Percentiles rank a stretch among this genome's conserved stretches.
These are phyloP conservation scores for Lasiosphaeria miniovina DNA, from an alignment of 495 filamentous ascomycete genomes.

Conservation along the genomic window DNA sequence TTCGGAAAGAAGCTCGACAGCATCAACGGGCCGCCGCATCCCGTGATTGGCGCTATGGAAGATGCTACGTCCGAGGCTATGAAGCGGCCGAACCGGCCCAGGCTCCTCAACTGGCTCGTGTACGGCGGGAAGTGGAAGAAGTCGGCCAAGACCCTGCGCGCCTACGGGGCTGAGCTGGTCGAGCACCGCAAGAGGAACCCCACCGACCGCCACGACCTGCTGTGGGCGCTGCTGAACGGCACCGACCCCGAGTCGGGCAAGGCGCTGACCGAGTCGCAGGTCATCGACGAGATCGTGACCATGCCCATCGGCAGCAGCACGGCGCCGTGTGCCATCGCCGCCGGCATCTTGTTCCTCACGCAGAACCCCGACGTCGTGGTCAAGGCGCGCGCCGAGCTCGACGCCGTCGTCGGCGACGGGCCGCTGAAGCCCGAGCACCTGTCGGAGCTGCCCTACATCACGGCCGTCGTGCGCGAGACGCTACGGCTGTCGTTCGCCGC, in stretches of 20 bases:
- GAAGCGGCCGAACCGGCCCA: conserved; percentile 51
- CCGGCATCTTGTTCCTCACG: conserved; percentile 57
- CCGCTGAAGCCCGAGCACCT: conserved; percentile 55
- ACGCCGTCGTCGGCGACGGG: conserved; percentile 54
- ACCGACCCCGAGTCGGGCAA: conserved; percentile 64
- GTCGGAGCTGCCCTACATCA: conserved; percentile 58
- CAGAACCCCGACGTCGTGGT: conserved; percentile 58
- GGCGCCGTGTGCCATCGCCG: conserved; percentile 49
- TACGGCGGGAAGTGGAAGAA: conserved; percentile 52
- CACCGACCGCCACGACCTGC: conserved; percentile 61
- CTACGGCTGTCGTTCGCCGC: conserved; percentile 63
- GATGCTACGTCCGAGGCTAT: conserved; percentile 59
- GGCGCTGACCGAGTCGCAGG: conserved; percentile 54
- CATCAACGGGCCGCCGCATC: conserved; percentile 58
- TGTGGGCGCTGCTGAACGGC: conserved; percentile 63
- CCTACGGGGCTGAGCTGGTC: conserved; percentile 56
- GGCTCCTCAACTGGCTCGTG: conserved; percentile 53
- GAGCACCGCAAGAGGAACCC: conserved; percentile 55
- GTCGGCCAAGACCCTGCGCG: conserved; percentile 52
- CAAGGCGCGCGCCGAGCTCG: conserved; percentile 65
- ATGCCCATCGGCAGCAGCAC: conserved; percentile 49
- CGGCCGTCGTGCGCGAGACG: conserved; percentile 63
- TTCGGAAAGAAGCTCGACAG: conserved; percentile 69
- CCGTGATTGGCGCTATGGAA: conserved; percentile 64
- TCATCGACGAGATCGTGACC: conserved; percentile 67